These are phyloP conservation scores for Nitzschia sp. DNA, from an alignment of 108 stramenopile genomes.

Conservation along the genomic window DNA sequence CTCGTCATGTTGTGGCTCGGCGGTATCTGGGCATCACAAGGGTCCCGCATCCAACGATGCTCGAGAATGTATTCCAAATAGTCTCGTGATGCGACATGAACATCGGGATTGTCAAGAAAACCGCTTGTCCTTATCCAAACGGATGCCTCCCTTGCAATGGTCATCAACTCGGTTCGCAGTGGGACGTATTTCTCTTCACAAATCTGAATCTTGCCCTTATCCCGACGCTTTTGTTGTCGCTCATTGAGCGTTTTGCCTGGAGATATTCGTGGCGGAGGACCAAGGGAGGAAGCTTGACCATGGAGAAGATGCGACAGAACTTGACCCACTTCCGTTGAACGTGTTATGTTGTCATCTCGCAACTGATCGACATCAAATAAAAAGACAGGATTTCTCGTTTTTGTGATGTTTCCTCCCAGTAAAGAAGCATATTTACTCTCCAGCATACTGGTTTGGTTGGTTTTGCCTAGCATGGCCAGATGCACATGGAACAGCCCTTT, in stretches of 20 bases:
- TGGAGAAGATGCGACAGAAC: conserved; percentile 19
- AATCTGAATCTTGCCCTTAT: conserved; percentile 5
- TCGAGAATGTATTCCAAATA: conserved; percentile 9
- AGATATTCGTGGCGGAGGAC: background rate
- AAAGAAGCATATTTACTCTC: background rate
- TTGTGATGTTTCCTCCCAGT: background rate
- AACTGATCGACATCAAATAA: conserved; percentile 22
- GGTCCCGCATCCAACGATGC: no score
- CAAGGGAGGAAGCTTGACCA: conserved; percentile 15
- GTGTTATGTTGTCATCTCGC: conserved; percentile 1
- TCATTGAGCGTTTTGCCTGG: conserved; percentile 13
- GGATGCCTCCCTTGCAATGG: background rate
- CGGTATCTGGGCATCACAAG: no score
- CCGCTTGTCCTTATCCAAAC: background rate
- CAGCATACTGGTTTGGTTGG: background rate
- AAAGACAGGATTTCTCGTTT: conserved; percentile 33
- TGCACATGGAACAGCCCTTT: conserved; percentile 11
- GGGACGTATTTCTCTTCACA: background rate
- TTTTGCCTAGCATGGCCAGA: conserved; percentile 31
- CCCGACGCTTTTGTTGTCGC: background rate
- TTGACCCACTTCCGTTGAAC: background rate
- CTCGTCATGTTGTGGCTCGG: no score
- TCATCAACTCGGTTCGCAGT: background rate
- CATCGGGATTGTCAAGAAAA: conserved; percentile 10
- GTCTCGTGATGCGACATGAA: background rate